Conservation (phyloP, 352 stramenopile species). For the Pythium chondricola region DNA sequence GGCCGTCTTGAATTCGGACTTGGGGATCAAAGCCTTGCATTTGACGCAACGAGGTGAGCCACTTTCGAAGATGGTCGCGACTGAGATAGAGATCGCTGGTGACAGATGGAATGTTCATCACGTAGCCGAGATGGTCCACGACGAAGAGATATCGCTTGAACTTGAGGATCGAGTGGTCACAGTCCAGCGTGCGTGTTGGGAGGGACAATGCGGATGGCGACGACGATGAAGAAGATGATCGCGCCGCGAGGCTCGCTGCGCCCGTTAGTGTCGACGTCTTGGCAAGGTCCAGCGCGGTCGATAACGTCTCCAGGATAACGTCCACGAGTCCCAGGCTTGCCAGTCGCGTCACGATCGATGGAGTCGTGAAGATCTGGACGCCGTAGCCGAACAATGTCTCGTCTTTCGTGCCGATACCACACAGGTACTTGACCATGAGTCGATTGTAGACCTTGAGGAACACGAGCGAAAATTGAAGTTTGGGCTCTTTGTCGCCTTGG, state of each 20-base stretch:
- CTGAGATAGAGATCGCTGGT: slow-evolving; percentile 48
- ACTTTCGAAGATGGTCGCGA: slow-evolving; percentile 57
- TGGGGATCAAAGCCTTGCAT: slow-evolving; percentile 81
- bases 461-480: slow-evolving; percentile 88
- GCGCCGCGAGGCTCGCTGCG: slow-evolving; percentile 17
- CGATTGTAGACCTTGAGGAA: slow-evolving; percentile 83
- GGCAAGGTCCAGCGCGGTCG: slow-evolving; percentile 64
- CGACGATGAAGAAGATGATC: slow-evolving; percentile 13
- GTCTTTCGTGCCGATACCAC: slow-evolving; percentile 82
- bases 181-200: slow-evolving; percentile 72
- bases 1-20: slow-evolving; percentile 62
- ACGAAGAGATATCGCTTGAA: slow-evolving; percentile 92
- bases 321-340: slow-evolving; percentile 57
- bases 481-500: slow-evolving; percentile 92
- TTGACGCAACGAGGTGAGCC: slow-evolving; percentile 57
- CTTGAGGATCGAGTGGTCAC: slow-evolving; percentile 85
- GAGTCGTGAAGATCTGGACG: slow-evolving; percentile 93
- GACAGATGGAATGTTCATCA: slow-evolving; percentile 89
- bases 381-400: slow-evolving; percentile 89
- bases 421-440: slow-evolving; percentile 87
- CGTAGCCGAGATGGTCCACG: slow-evolving; percentile 92
- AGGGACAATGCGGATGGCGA: slow-evolving; percentile 16
- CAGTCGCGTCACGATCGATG: slow-evolving; percentile 77
- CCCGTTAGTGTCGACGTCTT: slow-evolving; percentile 34
- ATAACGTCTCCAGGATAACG: slow-evolving; percentile 73